A percentile compares a stretch with the other conserved stretches of the same genome.
These are phyloP conservation scores for Camellia oleifera DNA, from an alignment of 179 eudicot species.

Conservation along the genomic window DNA sequence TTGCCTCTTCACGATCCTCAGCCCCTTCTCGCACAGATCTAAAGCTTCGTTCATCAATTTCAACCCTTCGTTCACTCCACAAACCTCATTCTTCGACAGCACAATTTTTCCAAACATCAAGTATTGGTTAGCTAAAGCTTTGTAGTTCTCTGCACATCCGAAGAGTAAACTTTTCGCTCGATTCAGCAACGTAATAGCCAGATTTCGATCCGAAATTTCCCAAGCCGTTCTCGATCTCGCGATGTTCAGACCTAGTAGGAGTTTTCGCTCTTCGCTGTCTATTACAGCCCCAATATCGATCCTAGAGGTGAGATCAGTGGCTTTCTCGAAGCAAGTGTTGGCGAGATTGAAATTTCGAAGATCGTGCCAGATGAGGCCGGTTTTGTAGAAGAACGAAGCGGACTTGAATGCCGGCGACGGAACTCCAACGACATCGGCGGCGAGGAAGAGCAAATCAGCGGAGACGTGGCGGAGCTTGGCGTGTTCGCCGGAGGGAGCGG, in stretches of 20 bases:
- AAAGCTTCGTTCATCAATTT: constrained; percentile 88
- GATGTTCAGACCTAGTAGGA: constrained; percentile 59
- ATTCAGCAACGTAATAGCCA: constrained; percentile 58
- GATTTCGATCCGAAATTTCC: constrained; percentile 68
- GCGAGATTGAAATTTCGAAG: constrained; percentile 60
- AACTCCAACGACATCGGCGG: constrained; percentile 58
- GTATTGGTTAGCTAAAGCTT: constrained; percentile 63
- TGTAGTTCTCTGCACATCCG: constrained; percentile 51
- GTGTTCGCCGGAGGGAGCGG: constrained; percentile 32
- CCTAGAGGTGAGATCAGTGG: constrained; percentile 60
- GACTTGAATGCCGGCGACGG: constrained; percentile 65
- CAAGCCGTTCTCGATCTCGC: constrained; percentile 80
- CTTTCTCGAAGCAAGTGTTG: constrained; percentile 74
- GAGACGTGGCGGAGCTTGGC: constrained; percentile 60
- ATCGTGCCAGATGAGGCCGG: constrained; percentile 74
- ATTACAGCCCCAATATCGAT: constrained; percentile 39
- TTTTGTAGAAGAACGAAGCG: constrained; percentile 71
- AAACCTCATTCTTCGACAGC: constrained; percentile 40
- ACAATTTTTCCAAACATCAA: constrained; percentile 58
- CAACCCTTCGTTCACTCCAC: constrained; percentile 53
- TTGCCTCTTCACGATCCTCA: constrained; percentile 62
- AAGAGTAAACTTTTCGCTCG: constrained; percentile 67
- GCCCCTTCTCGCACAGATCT: constrained; percentile 82
- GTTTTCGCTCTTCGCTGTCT: constrained; percentile 65
- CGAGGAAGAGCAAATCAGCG: constrained; percentile 58